A percentile compares a stretch with the other conserved stretches of the same genome.
These are phyloP conservation scores for Diaporthe sp. DNA, from an alignment of 2,329 filamentous ascomycete genomes.

Conservation along the genomic window DNA sequence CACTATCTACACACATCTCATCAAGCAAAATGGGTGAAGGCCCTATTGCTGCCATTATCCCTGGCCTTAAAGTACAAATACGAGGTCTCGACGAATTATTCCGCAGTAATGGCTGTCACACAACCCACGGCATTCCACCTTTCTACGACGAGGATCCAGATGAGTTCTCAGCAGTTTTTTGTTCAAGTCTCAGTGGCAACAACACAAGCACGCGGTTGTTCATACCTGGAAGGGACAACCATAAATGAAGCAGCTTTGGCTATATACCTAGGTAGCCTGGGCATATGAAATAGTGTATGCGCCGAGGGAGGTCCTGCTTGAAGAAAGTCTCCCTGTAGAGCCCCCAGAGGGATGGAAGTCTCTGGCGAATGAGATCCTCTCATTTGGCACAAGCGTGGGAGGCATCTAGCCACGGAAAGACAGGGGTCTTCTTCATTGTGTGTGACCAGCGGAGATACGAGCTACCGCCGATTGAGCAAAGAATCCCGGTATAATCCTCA, in stretches of 20 bases:
- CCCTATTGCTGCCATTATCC: neutral
- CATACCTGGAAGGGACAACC: neutral
- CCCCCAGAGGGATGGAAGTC: neutral
- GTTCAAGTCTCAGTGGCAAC: neutral
- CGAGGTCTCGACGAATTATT: conserved; percentile 1
- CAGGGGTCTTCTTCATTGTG: neutral
- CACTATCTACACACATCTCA: neutral
- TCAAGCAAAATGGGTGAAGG: conserved; percentile 6
- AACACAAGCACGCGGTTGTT: neutral
- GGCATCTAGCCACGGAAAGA: neutral
- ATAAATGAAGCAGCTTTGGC: neutral
- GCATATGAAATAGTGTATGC: neutral
- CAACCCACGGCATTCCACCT: neutral
- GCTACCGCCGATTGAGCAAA: neutral
- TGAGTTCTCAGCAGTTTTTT: neutral
- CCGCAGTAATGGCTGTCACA: neutral
- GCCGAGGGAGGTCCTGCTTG: neutral
- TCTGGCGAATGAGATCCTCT: neutral
- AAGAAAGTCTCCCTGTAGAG: neutral
- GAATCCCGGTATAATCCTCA: neutral
- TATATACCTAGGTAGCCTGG: neutral
- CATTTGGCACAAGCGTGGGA: neutral
- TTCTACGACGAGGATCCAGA: neutral
- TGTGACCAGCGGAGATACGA: neutral
- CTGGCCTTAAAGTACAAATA: neutral